Evolutionary conservation across 768 basidiomycete genomes (phyloP), one percentile per base, ranked within the genome.

Genomic region (Amanita pallidorosea): DNA sequence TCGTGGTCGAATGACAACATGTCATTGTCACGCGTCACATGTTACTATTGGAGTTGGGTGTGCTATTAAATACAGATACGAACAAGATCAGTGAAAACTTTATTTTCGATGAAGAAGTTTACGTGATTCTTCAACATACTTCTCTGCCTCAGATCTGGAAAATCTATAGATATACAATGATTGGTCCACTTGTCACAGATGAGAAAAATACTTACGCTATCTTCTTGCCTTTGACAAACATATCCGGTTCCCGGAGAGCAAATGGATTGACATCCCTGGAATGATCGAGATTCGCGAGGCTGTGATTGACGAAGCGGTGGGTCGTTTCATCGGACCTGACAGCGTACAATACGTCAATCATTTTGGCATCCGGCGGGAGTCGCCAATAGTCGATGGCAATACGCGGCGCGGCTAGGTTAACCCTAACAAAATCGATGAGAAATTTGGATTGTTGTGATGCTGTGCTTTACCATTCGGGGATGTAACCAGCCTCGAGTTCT

Each of bases 301-400:
- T 89, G 69, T 98, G 95, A 66, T 98, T 98, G 56, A 95, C 91
- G 60, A 97, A 97, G 45, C 91, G 76, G 60, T 98, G 94, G 1
- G 88, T 92, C 1, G 87, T 79, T 63, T 97, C 94, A 65, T 97
- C 94, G 13, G 88, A 90, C 58, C 94, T 78, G 31, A 97, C 88
- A 31, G 91, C 92, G 60, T 89, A 89, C 45, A 97, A 75, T 43
- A 95, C 85, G 58, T 97, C 95, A 17, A 90, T 70, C 53, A 98
- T 68, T 58, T 78, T 92, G 0, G 91, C 87, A 57, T 85, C 65
- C 2, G 77, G 67, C 2, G 65, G 61, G 29, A 95, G 73, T 20
- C 92, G 80, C 91, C 95, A 98, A 67, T 97, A 97, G 62, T 97
- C 93, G 55, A 89, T 92, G 7, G 94, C 87, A 62, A 97, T 95